Evolutionary conservation across 352 stramenopile species (phyloP).

Genomic region (Phytophthora pluvialis): DNA sequence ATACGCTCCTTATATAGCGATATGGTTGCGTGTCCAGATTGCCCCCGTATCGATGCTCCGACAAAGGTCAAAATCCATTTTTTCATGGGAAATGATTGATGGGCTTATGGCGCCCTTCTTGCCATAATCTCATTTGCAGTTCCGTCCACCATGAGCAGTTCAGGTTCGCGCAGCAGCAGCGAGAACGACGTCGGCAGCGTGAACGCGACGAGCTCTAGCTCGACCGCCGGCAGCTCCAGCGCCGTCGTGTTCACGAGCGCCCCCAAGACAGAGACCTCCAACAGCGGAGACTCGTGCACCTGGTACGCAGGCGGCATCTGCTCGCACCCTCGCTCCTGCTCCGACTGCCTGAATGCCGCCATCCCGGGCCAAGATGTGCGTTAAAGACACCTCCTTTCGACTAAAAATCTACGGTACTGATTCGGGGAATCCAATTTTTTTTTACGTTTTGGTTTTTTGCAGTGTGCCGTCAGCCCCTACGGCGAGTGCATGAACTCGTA

Average conservation of each 20-base stretch:
- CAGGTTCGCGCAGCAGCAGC: slow-evolving; percentile 7
- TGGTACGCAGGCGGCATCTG: slow-evolving; percentile 43
- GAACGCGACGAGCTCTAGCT: slow-evolving; percentile 17
- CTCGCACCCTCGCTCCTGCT: slow-evolving; percentile 37
- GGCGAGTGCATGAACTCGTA: slow-evolving; percentile 42
- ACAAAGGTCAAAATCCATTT: background rate
- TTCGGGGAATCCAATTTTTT: background rate
- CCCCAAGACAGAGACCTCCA: slow-evolving; percentile 21
- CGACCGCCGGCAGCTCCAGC: background rate
- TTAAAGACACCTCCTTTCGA: slow-evolving; percentile 2
- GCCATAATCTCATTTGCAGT: slow-evolving; percentile 30
- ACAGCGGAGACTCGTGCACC: slow-evolving; percentile 40
- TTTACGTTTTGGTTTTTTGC: background rate
- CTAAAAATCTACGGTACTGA: slow-evolving; percentile 4
- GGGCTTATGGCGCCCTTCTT: background rate
- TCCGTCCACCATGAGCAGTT: slow-evolving; percentile 20
- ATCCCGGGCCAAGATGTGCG: slow-evolving; percentile 39
- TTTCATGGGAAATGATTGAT: no score
- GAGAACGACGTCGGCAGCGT: slow-evolving; percentile 16
- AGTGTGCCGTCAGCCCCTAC: slow-evolving; percentile 45
- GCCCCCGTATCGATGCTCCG: background rate
- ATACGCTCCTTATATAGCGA: slow-evolving; percentile 1
- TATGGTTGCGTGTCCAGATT: background rate
- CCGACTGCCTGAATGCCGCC: slow-evolving; percentile 46
- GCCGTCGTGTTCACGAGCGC: slow-evolving; percentile 28